phyloP scores from a whole-genome alignment of 2,329 filamentous ascomycete genomes.

The Hortaea sp. region DNA sequence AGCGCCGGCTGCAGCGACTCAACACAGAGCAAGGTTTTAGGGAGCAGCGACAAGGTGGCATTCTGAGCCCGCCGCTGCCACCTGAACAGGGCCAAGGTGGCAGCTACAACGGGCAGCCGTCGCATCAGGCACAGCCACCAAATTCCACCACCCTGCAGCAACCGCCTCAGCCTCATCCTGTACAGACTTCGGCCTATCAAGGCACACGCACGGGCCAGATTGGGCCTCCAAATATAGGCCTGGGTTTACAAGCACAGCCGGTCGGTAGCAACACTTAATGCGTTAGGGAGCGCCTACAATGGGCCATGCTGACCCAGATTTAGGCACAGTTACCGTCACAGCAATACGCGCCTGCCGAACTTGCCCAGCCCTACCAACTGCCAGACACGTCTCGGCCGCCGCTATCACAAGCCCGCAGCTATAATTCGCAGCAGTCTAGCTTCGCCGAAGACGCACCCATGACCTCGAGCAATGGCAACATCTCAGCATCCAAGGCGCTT shows the following conservation, averaged over 20 bases:
- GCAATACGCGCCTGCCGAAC: conserved; percentile 17
- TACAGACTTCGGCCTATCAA: conserved; percentile 16
- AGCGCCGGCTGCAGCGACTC: conserved; percentile 28
- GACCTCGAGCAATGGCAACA: conserved; percentile 20
- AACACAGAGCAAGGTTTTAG: conserved; percentile 30
- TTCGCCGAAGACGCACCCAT: conserved; percentile 20
- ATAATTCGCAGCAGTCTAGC: conserved; percentile 12
- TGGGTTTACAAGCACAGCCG: conserved; percentile 15
- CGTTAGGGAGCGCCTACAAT: too few relatives aligned
- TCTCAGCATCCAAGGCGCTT: conserved; percentile 17
- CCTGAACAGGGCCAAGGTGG: conserved; percentile 8
- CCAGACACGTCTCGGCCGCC: conserved; percentile 12
- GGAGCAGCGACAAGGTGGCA: conserved; percentile 25
- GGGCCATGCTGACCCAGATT: not conserved
- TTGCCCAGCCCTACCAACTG: conserved; percentile 6
- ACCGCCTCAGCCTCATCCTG: conserved; percentile 20
- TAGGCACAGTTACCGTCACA: conserved; percentile 3
- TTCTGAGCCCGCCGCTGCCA: conserved; percentile 14
- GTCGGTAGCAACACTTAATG: conserved; percentile 4
- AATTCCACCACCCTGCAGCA: conserved; percentile 11
- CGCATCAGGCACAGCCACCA: conserved; percentile 19
- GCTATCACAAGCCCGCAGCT: conserved; percentile 19
- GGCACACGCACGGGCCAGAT: conserved; percentile 12
- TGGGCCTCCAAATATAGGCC: conserved; percentile 15
- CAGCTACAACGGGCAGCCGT: conserved; percentile 6